Base-by-base conservation (phyloP, 192 early-diverging fungal species). In the Gigaspora rosea region DNA sequence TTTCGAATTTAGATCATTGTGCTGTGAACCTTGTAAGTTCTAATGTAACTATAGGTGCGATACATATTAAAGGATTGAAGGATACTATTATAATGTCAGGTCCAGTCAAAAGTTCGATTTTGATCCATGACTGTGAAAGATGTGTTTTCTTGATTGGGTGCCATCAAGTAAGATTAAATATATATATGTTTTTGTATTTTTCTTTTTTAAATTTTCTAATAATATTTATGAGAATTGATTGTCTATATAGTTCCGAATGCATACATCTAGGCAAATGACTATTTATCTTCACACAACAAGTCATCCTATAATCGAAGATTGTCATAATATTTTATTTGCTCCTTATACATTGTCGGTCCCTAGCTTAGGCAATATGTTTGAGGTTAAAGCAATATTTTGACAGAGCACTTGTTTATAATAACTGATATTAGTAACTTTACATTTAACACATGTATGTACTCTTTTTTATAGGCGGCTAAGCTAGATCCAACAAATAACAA, bases 271-370 rank as follows among this genome's bases (percentile, higher is more conserved):
- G 16, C 61, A 82, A 51, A 87, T 94, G 58, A 86, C 88, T 41
- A 85, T 93, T 8, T 89, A 89, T 52, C 79, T 95, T 10, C 85
- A 91, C 71, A 92, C 91, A 41, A 81, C 89, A 4, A 94, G 93
- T 72, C 87, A 91, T 13, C 95, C 95, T 4, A 95, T 97, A 61
- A 95, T 97, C 75, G 96, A 97, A 83, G 88, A 90, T 72, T 95
- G 92, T 54, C 69, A 82, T 1, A 78, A 80, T 1, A 85, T 96
- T 74, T 75, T 86, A 4, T 93, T 97, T 86, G 92, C 88, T 4
- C 80, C 88, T 16, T 93, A 87, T 71, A 83, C 86, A 41, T 77
- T 85, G n/a, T 76, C 81, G 7, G 22, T 59, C 0, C 49, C 80
- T 35, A 49, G 79, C 33, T 80, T 88, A n/a, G 77, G 62, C 16